phyloP scores from a whole-genome alignment of 352 stramenopile species.

The Phytophthora pinifolia region DNA sequence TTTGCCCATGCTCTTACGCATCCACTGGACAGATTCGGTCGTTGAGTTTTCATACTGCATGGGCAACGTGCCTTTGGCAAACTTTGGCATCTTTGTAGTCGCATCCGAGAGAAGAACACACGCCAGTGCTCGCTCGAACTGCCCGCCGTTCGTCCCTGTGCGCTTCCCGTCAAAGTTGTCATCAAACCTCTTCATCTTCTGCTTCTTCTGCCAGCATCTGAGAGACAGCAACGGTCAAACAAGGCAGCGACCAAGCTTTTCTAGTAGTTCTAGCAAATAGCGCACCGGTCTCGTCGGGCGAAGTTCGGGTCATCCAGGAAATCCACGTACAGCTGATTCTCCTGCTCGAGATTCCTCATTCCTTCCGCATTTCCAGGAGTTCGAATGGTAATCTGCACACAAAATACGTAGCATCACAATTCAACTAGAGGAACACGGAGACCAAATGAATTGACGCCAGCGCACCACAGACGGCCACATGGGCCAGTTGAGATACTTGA shows the following conservation, averaged over 20 bases:
- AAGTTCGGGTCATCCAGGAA: constrained; percentile 50
- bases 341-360: constrained; percentile 30
- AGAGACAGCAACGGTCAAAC: background rate
- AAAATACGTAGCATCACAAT: background rate
- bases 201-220: constrained; percentile 36
- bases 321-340: constrained; percentile 53
- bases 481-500: constrained; percentile 78
- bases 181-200: constrained; percentile 22
- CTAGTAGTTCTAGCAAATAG: background rate
- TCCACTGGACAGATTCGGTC: constrained; percentile 19
- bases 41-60: constrained; percentile 24
- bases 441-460: background rate
- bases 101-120: constrained; percentile 26
- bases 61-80: constrained; percentile 28
- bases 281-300: constrained; percentile 37
- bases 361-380: constrained; percentile 44
- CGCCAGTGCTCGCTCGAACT: constrained; percentile 33
- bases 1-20: constrained; percentile 24
- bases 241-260: background rate
- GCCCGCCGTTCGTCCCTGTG: constrained; percentile 27
- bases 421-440: background rate
- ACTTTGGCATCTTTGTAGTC: constrained; percentile 33
- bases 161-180: constrained; percentile 29
- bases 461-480: constrained; percentile 66
- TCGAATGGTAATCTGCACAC: constrained; percentile 56